These are phyloP conservation scores for Nicotiana otophora DNA, from an alignment of 257 asterid species.

Conservation along the genomic window DNA sequence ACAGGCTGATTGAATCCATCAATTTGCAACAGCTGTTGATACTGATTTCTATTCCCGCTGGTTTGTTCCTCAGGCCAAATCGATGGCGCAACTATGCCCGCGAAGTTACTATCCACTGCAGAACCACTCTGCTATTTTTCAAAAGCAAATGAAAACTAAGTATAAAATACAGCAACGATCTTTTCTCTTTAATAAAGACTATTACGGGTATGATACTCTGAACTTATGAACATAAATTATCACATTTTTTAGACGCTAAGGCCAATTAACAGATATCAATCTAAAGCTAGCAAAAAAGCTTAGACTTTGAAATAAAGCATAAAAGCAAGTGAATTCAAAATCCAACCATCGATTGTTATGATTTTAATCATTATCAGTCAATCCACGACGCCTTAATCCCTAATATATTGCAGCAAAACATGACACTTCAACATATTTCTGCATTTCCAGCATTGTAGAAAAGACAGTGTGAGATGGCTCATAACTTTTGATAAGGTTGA, in stretches of 20 bases:
- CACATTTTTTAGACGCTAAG: background rate
- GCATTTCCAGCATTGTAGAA: background rate
- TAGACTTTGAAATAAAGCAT: background rate
- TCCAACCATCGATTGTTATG: too few species aligned
- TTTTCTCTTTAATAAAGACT: too few species aligned
- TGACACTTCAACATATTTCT: background rate
- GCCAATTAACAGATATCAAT: background rate
- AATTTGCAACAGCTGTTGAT: slow-evolving; percentile 48
- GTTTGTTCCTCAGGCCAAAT: slow-evolving; percentile 52
- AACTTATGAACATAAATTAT: background rate
- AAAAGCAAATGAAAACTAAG: background rate
- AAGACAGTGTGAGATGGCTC: background rate
- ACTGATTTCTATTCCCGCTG: slow-evolving; percentile 42
- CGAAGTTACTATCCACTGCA: slow-evolving; percentile 36
- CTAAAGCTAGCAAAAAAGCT: background rate
- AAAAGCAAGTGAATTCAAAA: background rate
- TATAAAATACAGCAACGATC: background rate
- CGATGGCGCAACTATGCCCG: slow-evolving; percentile 45
- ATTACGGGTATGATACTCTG: background rate
- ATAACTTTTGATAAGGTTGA: background rate
- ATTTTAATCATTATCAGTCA: background rate
- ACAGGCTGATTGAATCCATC: slow-evolving; percentile 52
- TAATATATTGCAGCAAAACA: background rate
- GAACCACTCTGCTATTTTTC: slow-evolving; percentile 43
- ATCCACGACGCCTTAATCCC: background rate